Conservation (phyloP, 1,284 basidiomycete genomes). For the Puccinia polysora region DNA sequence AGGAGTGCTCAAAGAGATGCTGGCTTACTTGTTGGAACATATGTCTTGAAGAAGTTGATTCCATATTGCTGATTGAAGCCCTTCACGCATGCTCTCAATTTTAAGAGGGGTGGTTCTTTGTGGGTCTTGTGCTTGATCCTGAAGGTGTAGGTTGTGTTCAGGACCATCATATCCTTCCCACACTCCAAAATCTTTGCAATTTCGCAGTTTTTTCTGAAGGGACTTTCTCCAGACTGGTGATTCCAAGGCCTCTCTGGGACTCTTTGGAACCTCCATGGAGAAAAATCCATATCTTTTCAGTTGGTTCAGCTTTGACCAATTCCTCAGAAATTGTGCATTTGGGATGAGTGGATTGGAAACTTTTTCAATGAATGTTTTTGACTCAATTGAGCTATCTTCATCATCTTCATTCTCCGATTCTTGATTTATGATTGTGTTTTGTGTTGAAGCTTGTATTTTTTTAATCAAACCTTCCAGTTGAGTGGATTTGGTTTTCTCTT, state of each 20-base stretch:
- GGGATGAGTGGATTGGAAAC: not conserved
- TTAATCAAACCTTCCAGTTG: not conserved
- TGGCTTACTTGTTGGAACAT: constrained; percentile 54
- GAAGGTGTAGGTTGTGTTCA: constrained; percentile 55
- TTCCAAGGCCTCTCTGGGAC: not conserved
- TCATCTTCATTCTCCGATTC: not conserved
- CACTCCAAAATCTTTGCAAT: not conserved
- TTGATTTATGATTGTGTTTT: not conserved
- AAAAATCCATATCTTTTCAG: not conserved
- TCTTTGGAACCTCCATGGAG: not conserved
- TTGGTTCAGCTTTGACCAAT: not conserved
- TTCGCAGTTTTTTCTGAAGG: not conserved
- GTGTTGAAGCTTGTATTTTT: not conserved
- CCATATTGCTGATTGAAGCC: constrained; percentile 56
- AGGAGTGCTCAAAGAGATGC: constrained; percentile 54
- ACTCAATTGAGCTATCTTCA: not conserved
- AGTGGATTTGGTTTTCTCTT: not conserved
- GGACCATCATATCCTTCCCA: constrained; percentile 10
- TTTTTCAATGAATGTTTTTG: not conserved
- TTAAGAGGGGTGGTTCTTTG: constrained; percentile 52
- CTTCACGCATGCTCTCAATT: constrained; percentile 55
- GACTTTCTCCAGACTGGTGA: not conserved
- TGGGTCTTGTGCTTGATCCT: constrained; percentile 53
- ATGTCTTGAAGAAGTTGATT: constrained; percentile 56
- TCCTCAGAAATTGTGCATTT: not conserved